A percentile compares a stretch with the other conserved stretches of the same genome.
These are phyloP conservation scores for Periconia digitata DNA, from an alignment of 2,329 filamentous ascomycete species.

Conservation along the genomic window DNA sequence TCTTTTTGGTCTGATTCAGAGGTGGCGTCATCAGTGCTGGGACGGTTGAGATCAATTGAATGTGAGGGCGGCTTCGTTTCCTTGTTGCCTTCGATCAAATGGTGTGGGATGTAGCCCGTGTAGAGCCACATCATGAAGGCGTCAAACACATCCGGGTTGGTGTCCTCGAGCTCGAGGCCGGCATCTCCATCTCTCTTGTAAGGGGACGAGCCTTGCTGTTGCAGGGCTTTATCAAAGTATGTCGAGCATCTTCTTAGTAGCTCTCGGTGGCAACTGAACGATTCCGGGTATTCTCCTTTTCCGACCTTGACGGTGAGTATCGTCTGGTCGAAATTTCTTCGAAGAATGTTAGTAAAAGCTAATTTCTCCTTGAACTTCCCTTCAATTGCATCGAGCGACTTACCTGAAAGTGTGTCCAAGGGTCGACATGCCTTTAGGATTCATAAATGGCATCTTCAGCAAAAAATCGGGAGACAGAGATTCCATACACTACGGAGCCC, in stretches of 20 bases:
- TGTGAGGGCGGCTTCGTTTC: constrained; percentile 33
- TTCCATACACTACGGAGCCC: constrained; percentile 23
- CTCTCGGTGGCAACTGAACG: constrained; percentile 39
- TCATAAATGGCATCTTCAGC: constrained; percentile 42
- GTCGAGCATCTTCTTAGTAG: constrained; percentile 36
- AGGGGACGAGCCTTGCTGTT: constrained; percentile 32
- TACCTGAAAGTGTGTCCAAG: constrained; percentile 40
- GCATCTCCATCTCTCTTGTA: constrained; percentile 32
- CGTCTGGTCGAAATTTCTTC: constrained; percentile 41
- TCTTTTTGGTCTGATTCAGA: constrained; percentile 15
- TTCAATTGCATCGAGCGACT: background rate
- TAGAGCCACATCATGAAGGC: constrained; percentile 40
- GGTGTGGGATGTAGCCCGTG: constrained; percentile 39
- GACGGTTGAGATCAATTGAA: constrained; percentile 18
- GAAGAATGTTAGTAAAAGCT: constrained; percentile 15
- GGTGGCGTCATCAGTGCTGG: constrained; percentile 15
- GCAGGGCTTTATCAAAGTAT: constrained; percentile 35
- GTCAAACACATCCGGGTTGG: constrained; percentile 40
- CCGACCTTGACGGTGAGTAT: constrained; percentile 40
- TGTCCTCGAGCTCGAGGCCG: constrained; percentile 34
- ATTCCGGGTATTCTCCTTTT: constrained; percentile 31
- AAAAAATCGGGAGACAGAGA: constrained; percentile 26
- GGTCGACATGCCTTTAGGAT: constrained; percentile 31
- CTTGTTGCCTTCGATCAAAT: constrained; percentile 39
- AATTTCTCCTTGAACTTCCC: too few relatives aligned